Percentiles rank a stretch among this genome's conserved stretches.
Evolutionary conservation across 2,329 filamentous ascomycete genomes (phyloP).

Genomic region (Aureobasidium zeae): DNA sequence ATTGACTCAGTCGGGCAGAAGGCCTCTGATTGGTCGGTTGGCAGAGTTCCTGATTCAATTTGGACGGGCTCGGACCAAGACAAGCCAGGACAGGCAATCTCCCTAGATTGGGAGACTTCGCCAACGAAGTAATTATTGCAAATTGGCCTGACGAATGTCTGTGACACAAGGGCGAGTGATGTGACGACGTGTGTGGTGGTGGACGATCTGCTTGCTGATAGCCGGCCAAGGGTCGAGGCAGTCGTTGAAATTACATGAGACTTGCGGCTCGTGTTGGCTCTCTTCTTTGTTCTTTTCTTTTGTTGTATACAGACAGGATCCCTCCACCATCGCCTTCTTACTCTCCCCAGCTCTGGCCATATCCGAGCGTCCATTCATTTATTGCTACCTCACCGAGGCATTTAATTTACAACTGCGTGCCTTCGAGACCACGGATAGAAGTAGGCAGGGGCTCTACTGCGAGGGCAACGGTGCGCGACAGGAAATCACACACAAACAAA

Average conservation of each 20-base stretch:
- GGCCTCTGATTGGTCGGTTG: neutral
- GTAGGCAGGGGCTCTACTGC: constrained; percentile 11
- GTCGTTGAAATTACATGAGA: too few relatives aligned
- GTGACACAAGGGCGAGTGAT: constrained; percentile 3
- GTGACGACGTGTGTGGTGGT: neutral
- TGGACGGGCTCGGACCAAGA: neutral
- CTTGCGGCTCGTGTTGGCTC: neutral
- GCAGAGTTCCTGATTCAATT: neutral
- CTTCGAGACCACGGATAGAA: constrained; percentile 9
- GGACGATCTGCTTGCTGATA: too few relatives aligned
- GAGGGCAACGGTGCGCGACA: constrained; percentile 5
- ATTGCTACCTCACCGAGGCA: neutral
- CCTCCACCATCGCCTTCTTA: too few relatives aligned
- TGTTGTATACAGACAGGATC: too few relatives aligned
- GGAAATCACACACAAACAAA: constrained; percentile 9
- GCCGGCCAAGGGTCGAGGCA: too few relatives aligned
- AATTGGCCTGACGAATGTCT: constrained; percentile 2
- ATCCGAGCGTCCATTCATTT: constrained; percentile 12
- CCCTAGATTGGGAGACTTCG: neutral
- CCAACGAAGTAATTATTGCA: constrained; percentile 2
- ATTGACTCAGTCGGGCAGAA: constrained; percentile 3
- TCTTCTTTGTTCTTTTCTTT: neutral
- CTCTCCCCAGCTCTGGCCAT: too few relatives aligned
- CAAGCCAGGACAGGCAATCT: neutral
- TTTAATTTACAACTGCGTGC: constrained; percentile 11